Percentiles rank a stretch among this genome's conserved stretches.
Evolutionary conservation across 1,284 basidiomycete genomes (phyloP).

Genomic region (Boletus albobrunnescens): DNA sequence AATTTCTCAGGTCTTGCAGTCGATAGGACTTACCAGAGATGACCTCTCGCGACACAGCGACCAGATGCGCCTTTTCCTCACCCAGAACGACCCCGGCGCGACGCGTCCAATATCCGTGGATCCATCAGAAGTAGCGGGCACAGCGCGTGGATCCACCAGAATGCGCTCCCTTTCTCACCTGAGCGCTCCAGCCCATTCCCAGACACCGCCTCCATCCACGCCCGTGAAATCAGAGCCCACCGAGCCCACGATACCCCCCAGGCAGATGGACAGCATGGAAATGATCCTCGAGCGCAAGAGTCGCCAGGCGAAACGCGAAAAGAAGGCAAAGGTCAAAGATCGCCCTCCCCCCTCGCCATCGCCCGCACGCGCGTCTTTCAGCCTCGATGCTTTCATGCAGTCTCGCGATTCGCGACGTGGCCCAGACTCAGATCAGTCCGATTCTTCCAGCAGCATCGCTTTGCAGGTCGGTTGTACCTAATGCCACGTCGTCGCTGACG

Average conservation of each 20-base stretch:
- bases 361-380: conserved; percentile 40
- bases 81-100: conserved; percentile 44
- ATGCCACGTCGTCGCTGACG: conserved; percentile 17
- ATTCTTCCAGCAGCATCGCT: conserved; percentile 22
- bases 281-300: conserved; percentile 66
- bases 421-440: conserved; percentile 27
- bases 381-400: conserved; percentile 47
- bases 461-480: conserved; percentile 33
- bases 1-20: conserved; percentile 61
- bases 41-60: conserved; percentile 62
- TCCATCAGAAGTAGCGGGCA: conserved; percentile 30
- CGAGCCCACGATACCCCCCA: conserved; percentile 46
- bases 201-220: conserved; percentile 44
- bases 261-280: conserved; percentile 68
- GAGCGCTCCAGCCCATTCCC: conserved; percentile 38
- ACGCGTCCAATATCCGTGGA: conserved; percentile 43
- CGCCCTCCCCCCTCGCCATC: conserved; percentile 49
- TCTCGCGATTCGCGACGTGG: conserved; percentile 53
- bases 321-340: conserved; percentile 45
- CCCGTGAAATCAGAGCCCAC: conserved; percentile 59
- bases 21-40: conserved; percentile 66
- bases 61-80: conserved; percentile 72
- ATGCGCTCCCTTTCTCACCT: conserved; percentile 50
- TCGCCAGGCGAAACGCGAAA: conserved; percentile 48
- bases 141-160: conserved; percentile 41